phyloP scores from a whole-genome alignment of 306 rosid genomes.

The Senna siamea region DNA sequence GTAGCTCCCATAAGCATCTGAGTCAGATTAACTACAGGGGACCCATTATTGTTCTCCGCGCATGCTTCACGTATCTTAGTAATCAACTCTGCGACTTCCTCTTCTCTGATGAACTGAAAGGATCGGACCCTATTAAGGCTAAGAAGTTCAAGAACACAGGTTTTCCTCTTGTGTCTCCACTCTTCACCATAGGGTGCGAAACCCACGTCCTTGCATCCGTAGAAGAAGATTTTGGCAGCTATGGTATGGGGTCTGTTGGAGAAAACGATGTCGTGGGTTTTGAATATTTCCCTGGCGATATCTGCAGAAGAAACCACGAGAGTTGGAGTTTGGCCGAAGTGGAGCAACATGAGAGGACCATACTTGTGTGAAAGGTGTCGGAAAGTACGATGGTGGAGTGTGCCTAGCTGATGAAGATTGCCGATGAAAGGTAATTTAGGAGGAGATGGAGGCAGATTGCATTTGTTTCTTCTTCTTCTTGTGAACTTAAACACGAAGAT shows the following conservation, averaged over 20 bases:
- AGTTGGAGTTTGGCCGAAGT: neutral
- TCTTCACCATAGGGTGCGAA: slow-evolving; percentile 34
- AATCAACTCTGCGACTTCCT: slow-evolving; percentile 31
- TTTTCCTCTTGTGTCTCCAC: slow-evolving; percentile 35
- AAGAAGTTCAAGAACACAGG: slow-evolving; percentile 31
- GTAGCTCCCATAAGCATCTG: slow-evolving; percentile 34
- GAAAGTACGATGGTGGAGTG: slow-evolving; percentile 43
- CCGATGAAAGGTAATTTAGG: no score
- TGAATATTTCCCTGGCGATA: slow-evolving; percentile 9
- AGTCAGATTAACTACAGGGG: slow-evolving; percentile 22
- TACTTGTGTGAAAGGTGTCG: slow-evolving; percentile 31
- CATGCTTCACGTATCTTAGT: neutral
- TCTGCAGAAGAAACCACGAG: slow-evolving; percentile 38
- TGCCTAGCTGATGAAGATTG: slow-evolving; percentile 27
- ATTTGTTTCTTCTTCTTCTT: no score
- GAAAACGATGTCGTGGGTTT: slow-evolving; percentile 22
- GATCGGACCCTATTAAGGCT: slow-evolving; percentile 27
- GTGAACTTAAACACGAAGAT: no score
- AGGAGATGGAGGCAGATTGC: no score
- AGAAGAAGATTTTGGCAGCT: neutral
- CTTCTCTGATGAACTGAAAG: slow-evolving; percentile 24
- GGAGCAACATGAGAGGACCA: slow-evolving; percentile 44
- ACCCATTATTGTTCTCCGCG: neutral
- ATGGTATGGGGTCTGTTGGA: slow-evolving; percentile 1
- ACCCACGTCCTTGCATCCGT: slow-evolving; percentile 27